Evolutionary conservation across 768 basidiomycete species (phyloP), one percentile per base, ranked within the genome.

Genomic region (Gelatoporia subvermispora): DNA sequence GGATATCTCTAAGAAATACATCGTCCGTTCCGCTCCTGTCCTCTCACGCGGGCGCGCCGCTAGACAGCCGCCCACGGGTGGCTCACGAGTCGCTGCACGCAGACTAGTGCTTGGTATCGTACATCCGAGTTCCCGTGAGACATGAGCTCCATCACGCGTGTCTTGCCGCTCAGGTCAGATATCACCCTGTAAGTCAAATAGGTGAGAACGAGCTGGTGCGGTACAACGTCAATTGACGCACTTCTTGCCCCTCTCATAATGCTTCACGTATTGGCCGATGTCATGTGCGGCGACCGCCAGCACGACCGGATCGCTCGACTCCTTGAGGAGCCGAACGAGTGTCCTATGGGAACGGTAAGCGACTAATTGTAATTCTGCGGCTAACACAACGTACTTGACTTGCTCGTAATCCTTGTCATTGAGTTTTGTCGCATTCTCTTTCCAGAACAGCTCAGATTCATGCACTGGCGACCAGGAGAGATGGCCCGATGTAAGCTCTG

Each of bases 381-480:
- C 22, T 9, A 3, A 17, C 15, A 24, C 52, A 45, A 55, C 71
- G 41, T 51, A 93, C 95, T 87, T 93, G 50, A 98, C 75, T 50
- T 90, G 86, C 59, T 85, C 81, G 55, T 84, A 77, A 60, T 92
- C 86, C 46, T 79, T 81, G 52, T 97, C 93, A 55, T 93, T 90
- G 37, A 98, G 68, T 62, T 82, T 91, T 7, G 73, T 69, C 4
- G 88, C 93, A 61, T 98, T 97, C 71, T 94, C 93, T 61, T 88
- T 90, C 96, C 96, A 99, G 71, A 99, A 99, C 31, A 92, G 83
- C 51, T 97, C 95, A 2, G 90, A 94, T 62, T 93, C 90, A 61
- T 99, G 96, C 9, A 92, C 88, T 11, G 95, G 94, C 4, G 90
- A 84, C 96, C 96, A 98, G 5, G 91, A 88, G 21, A 98, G 70